Evolutionary conservation across 176 grass and related monocot genomes (phyloP).

Genomic region (Raddia guianensis): DNA sequence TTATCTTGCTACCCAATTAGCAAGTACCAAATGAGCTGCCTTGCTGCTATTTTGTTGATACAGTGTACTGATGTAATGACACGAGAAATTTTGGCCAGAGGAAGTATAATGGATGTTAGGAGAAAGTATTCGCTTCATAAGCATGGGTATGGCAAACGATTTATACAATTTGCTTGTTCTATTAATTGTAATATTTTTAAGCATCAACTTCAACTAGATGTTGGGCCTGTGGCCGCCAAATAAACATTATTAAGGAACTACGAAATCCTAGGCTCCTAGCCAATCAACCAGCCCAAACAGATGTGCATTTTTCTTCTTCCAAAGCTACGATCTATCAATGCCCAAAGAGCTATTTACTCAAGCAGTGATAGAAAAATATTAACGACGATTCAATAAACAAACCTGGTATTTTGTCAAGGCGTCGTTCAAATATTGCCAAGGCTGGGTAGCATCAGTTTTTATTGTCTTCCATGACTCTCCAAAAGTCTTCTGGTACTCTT

Average conservation of each 20-base stretch:
- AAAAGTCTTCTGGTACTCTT: conserved; percentile 88
- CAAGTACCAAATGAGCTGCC: not conserved
- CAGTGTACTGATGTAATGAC: not conserved
- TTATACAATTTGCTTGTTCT: not conserved
- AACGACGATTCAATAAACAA: not conserved
- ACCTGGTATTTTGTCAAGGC: conserved; percentile 88
- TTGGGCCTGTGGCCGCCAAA: not conserved
- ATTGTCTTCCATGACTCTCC: conserved; percentile 76
- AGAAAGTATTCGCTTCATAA: not conserved
- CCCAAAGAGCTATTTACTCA: not conserved
- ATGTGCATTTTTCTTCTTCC: not conserved
- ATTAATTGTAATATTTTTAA: conserved; percentile 1
- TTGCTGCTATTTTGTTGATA: not conserved
- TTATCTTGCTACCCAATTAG: too few species aligned
- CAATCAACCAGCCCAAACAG: too few species aligned
- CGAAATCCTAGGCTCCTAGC: not conserved
- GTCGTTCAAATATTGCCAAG: conserved; percentile 78
- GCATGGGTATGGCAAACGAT: not conserved
- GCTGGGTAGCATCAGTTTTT: conserved; percentile 49
- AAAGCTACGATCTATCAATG: not conserved
- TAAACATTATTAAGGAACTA: not conserved
- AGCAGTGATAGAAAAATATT: not conserved
- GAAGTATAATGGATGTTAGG: not conserved
- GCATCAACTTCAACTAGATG: not conserved
- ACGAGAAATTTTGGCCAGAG: not conserved